Conservation (phyloP, 139 green algal species). For the Tetraselmis chui region DNA sequence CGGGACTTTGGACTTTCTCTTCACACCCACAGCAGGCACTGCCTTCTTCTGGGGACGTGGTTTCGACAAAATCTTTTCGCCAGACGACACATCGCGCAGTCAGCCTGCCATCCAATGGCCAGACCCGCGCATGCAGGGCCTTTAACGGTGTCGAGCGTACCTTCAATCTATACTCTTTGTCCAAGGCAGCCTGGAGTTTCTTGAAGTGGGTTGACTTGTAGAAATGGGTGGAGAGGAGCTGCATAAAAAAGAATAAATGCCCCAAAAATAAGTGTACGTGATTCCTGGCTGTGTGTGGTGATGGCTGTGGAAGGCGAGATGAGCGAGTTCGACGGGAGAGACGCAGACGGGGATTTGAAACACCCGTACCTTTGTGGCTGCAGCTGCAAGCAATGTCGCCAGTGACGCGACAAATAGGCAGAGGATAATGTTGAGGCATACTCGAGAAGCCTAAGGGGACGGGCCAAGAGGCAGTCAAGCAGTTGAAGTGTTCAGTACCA, state of each 20-base stretch:
- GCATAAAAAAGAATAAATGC: no score
- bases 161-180: neutral
- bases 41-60: neutral
- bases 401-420: neutral
- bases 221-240: neutral
- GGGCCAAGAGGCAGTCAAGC: no score
- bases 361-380: neutral
- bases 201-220: neutral
- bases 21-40: no score
- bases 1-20: no score
- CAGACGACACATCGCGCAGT: neutral
- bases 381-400: neutral
- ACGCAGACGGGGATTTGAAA: no score
- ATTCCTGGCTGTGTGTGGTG: no score
- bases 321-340: no score
- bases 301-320: no score
- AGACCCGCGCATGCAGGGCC: neutral
- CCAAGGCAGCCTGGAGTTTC: neutral
- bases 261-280: no score
- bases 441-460: neutral
- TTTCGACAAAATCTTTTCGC: neutral
- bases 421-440: neutral
- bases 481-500: no score
- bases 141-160: neutral
- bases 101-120: neutral